phyloP scores from a whole-genome alignment of 352 stramenopile species.

The Phytophthora tubulina region DNA sequence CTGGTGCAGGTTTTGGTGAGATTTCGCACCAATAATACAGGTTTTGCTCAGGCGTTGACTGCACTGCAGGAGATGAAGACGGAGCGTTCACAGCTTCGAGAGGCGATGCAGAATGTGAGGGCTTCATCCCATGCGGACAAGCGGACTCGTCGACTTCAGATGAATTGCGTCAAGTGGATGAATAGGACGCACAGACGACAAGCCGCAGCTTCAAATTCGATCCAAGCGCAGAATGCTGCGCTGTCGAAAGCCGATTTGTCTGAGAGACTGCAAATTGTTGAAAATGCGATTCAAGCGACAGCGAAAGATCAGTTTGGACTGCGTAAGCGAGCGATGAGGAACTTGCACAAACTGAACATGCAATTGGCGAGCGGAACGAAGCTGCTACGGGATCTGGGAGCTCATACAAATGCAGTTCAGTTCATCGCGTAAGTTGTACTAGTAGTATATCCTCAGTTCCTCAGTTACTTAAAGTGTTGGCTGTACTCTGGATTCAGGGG shows the following conservation, averaged over 20 bases:
- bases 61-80: slow-evolving; percentile 60
- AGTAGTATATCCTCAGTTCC: too few species aligned
- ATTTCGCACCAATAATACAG: slow-evolving; percentile 45
- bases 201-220: slow-evolving; percentile 43
- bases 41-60: slow-evolving; percentile 51
- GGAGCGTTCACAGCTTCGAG: slow-evolving; percentile 56
- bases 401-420: slow-evolving; percentile 2
- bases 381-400: slow-evolving; percentile 45
- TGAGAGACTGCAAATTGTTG: slow-evolving; percentile 52
- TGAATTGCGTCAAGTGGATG: slow-evolving; percentile 77
- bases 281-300: slow-evolving; percentile 51
- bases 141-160: slow-evolving; percentile 56
- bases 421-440: slow-evolving; percentile 11
- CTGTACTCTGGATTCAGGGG: too few species aligned
- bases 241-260: slow-evolving; percentile 61
- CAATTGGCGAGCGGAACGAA: slow-evolving; percentile 50
- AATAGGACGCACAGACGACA: slow-evolving; percentile 67
- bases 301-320: slow-evolving; percentile 60
- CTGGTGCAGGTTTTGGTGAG: slow-evolving; percentile 41
- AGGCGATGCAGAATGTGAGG: slow-evolving; percentile 60
- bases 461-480: too few species aligned
- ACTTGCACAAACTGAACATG: slow-evolving; percentile 53
- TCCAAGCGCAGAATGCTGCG: slow-evolving; percentile 49
- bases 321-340: slow-evolving; percentile 61
- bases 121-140: slow-evolving; percentile 61